Conservation (phyloP, 129 eudicot genomes). For the Lactuca saligna region DNA sequence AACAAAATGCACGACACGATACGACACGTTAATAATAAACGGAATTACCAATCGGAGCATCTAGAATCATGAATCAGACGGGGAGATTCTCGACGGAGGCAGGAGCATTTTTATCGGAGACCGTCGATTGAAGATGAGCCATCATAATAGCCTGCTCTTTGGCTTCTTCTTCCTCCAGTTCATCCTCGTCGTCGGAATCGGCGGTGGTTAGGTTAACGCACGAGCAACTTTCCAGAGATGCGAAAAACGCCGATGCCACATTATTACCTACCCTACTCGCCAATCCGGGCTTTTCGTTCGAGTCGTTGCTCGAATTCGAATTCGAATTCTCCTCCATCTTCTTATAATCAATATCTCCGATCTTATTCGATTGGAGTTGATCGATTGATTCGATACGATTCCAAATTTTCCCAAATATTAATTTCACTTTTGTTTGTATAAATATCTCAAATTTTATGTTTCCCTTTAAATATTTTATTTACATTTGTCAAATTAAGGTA, state of each 20-base stretch:
- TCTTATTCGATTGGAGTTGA: slow-evolving; percentile 13
- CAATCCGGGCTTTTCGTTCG: slow-evolving; percentile 61
- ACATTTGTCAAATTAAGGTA: too few relatives aligned
- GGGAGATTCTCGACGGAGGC: slow-evolving; percentile 62
- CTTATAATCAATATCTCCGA: slow-evolving; percentile 11
- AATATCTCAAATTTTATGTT: too few relatives aligned
- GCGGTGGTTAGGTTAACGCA: slow-evolving; percentile 80
- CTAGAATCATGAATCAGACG: slow-evolving; percentile 40
- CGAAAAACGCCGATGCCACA: slow-evolving; percentile 85
- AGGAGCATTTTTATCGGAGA: slow-evolving; percentile 24
- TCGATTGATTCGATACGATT: slow-evolving; percentile 26
- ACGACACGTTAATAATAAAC: slow-evolving; percentile 7
- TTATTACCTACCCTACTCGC: slow-evolving; percentile 72
- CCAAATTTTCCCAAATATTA: background rate
- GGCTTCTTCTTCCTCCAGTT: slow-evolving; percentile 55
- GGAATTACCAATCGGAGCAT: background rate
- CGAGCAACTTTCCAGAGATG: slow-evolving; percentile 83
- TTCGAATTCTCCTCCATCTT: slow-evolving; percentile 56
- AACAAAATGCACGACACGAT: background rate
- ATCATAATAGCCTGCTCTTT: slow-evolving; percentile 70
- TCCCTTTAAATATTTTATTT: too few relatives aligned
- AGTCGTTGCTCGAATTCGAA: slow-evolving; percentile 36
- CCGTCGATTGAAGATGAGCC: slow-evolving; percentile 37
- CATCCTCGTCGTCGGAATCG: slow-evolving; percentile 68
- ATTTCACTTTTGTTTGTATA: too few relatives aligned